A percentile compares a stretch with the other conserved stretches of the same genome.
Evolutionary conservation across 805 yeast species (phyloP).

Genomic region (Monosporozyma solicola): DNA sequence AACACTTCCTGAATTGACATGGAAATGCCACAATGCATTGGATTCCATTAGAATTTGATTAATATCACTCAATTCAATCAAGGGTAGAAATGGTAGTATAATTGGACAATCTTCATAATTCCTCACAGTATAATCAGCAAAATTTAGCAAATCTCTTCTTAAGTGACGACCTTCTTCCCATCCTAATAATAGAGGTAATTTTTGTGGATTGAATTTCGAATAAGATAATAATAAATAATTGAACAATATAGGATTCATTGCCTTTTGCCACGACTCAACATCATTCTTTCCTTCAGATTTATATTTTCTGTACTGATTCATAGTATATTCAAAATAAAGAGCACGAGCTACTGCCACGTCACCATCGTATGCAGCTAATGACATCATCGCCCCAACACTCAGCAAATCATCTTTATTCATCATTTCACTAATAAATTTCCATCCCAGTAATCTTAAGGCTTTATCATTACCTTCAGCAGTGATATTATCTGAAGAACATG

Average conservation of each 20-base stretch:
- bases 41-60: slow-evolving; percentile 60
- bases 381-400: slow-evolving; percentile 51
- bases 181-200: slow-evolving; percentile 31
- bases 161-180: slow-evolving; percentile 40
- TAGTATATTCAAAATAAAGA: slow-evolving; percentile 40
- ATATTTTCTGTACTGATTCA: slow-evolving; percentile 19
- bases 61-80: slow-evolving; percentile 32
- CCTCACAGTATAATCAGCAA: slow-evolving; percentile 32
- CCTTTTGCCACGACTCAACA: slow-evolving; percentile 15
- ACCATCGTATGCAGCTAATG: slow-evolving; percentile 71
- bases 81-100: slow-evolving; percentile 62
- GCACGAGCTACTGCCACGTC: slow-evolving; percentile 69
- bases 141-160: slow-evolving; percentile 38
- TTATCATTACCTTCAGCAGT: slow-evolving; percentile 24
- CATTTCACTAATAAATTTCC: slow-evolving; percentile 69
- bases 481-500: slow-evolving; percentile 19
- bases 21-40: slow-evolving; percentile 55
- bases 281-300: slow-evolving; percentile 3
- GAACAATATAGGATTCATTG: slow-evolving; percentile 35
- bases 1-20: slow-evolving; percentile 21
- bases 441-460: slow-evolving; percentile 40
- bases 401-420: slow-evolving; percentile 30
- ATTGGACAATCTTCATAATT: slow-evolving; percentile 14
- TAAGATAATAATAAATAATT: slow-evolving; percentile 43
- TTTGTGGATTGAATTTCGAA: slow-evolving; percentile 30